These are phyloP conservation scores for Amaranthus hypochondriacus DNA, from an alignment of 148 eudicot species.

Conservation along the genomic window DNA sequence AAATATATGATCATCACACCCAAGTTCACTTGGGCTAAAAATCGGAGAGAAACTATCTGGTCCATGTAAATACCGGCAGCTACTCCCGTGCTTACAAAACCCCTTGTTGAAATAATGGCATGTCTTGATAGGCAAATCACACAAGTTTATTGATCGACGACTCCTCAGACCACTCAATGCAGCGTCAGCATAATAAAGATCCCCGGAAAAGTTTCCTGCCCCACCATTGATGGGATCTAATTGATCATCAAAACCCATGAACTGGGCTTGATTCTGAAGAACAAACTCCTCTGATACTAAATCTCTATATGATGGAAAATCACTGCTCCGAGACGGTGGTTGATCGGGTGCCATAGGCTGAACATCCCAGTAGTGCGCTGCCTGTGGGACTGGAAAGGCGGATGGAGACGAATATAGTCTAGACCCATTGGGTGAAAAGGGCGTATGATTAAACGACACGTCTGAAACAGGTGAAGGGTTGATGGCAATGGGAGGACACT, in stretches of 20 bases:
- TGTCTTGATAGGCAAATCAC: conserved; percentile 55
- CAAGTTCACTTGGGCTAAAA: conserved; percentile 37
- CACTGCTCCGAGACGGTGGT: conserved; percentile 23
- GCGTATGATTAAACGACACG: conserved; percentile 30
- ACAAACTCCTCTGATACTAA: conserved; percentile 34
- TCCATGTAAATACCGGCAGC: conserved; percentile 69
- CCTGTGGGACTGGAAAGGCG: conserved; percentile 17
- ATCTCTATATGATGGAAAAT: conserved; percentile 34
- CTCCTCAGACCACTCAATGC: conserved; percentile 25
- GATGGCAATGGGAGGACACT: conserved; percentile 23
- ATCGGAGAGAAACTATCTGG: conserved; percentile 32
- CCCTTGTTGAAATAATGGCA: conserved; percentile 83
- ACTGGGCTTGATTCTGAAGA: conserved; percentile 31
- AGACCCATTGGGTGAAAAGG: conserved; percentile 34
- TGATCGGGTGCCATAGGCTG: conserved; percentile 28
- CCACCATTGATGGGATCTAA: conserved; percentile 30
- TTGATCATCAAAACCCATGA: conserved; percentile 39
- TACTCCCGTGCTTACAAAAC: conserved; percentile 73
- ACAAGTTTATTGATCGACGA: conserved; percentile 35
- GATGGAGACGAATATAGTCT: conserved; percentile 31
- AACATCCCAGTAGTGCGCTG: conserved; percentile 35
- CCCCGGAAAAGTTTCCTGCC: conserved; percentile 26
- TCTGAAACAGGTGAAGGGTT: conserved; percentile 31
- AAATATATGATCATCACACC: conserved; percentile 37
- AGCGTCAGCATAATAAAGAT: conserved; percentile 40